A percentile compares a stretch with the other conserved stretches of the same genome.
These are phyloP conservation scores for Fusarium transvaalense DNA, from an alignment of 2,329 filamentous ascomycete genomes.

Conservation along the genomic window DNA sequence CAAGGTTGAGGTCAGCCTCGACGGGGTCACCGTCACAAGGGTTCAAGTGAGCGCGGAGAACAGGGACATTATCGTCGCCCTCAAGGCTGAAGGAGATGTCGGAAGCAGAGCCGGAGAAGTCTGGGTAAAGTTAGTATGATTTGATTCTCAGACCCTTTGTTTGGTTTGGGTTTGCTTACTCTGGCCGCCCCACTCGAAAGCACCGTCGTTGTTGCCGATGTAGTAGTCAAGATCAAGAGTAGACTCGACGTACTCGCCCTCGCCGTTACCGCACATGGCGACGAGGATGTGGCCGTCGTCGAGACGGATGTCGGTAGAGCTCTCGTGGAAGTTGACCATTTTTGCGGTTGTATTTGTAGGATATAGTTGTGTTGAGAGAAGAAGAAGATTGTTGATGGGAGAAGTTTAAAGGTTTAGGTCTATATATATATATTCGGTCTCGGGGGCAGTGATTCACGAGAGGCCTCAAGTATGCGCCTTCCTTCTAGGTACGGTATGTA, in stretches of 20 bases:
- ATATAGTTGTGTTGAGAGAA: background rate
- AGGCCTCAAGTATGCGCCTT: conserved; percentile 34
- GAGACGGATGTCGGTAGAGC: conserved; percentile 60
- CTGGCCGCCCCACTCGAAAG: conserved; percentile 60
- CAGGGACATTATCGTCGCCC: conserved; percentile 61
- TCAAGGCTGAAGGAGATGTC: conserved; percentile 63
- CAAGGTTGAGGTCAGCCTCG: conserved; percentile 65
- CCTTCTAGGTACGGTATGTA: background rate
- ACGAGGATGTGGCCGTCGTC: conserved; percentile 64
- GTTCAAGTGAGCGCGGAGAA: conserved; percentile 64
- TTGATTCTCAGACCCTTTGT: background rate
- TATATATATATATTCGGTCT: conserved; percentile 11
- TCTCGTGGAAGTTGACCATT: conserved; percentile 60
- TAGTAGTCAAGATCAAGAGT: conserved; percentile 63
- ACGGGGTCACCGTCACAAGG: conserved; percentile 58
- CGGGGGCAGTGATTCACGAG: conserved; percentile 8
- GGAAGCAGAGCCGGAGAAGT: conserved; percentile 61
- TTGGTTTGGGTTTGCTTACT: conserved; percentile 30
- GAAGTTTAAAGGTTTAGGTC: background rate
- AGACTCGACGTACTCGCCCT: conserved; percentile 59
- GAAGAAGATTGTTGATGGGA: conserved; percentile 1
- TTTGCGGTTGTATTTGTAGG: background rate
- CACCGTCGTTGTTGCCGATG: conserved; percentile 65
- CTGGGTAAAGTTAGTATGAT: conserved; percentile 21
- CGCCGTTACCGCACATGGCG: conserved; percentile 55